Evolutionary conservation across 2,329 filamentous ascomycete genomes (phyloP).

Genomic region (Cordyceps farinosa): DNA sequence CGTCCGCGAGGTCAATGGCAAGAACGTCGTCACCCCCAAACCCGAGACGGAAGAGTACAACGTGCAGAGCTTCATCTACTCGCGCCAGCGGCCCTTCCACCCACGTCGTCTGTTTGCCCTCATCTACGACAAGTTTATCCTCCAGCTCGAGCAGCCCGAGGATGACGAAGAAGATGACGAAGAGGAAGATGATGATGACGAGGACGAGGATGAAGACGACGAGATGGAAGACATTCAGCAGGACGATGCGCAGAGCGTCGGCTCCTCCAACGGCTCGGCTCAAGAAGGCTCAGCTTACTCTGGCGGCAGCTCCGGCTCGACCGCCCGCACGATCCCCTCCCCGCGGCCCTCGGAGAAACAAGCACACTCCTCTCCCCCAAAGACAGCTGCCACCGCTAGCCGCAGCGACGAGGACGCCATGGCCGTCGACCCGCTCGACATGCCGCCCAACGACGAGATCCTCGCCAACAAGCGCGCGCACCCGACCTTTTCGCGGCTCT

Average conservation of each 20-base stretch:
- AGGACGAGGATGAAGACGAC: slow-evolving; percentile 30
- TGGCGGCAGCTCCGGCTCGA: slow-evolving; percentile 16
- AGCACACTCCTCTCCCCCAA: background rate
- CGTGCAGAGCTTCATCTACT: slow-evolving; percentile 68
- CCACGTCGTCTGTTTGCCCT: slow-evolving; percentile 43
- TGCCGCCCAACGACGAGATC: slow-evolving; percentile 41
- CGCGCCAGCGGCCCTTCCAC: slow-evolving; percentile 53
- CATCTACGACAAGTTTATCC: slow-evolving; percentile 48
- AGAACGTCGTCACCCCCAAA: slow-evolving; percentile 57
- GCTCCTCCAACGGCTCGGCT: slow-evolving; percentile 19
- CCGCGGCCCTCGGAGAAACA: slow-evolving; percentile 7
- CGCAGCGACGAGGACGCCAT: slow-evolving; percentile 14
- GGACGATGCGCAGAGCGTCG: slow-evolving; percentile 26
- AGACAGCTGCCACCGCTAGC: slow-evolving; percentile 16
- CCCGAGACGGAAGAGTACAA: slow-evolving; percentile 72
- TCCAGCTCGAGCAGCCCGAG: slow-evolving; percentile 43
- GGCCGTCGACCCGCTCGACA: slow-evolving; percentile 29
- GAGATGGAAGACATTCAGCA: slow-evolving; percentile 21
- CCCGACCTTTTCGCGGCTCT: slow-evolving; percentile 50
- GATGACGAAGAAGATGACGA: slow-evolving; percentile 34
- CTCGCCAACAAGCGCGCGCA: slow-evolving; percentile 54
- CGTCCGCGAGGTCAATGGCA: slow-evolving; percentile 49
- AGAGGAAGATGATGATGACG: slow-evolving; percentile 30
- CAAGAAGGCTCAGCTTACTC: slow-evolving; percentile 13
- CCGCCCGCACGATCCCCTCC: slow-evolving; percentile 20